A percentile compares a stretch with the other conserved stretches of the same genome.
phyloP scores from a whole-genome alignment of 2,329 filamentous ascomycete genomes.

The Metarhizium humberi region DNA sequence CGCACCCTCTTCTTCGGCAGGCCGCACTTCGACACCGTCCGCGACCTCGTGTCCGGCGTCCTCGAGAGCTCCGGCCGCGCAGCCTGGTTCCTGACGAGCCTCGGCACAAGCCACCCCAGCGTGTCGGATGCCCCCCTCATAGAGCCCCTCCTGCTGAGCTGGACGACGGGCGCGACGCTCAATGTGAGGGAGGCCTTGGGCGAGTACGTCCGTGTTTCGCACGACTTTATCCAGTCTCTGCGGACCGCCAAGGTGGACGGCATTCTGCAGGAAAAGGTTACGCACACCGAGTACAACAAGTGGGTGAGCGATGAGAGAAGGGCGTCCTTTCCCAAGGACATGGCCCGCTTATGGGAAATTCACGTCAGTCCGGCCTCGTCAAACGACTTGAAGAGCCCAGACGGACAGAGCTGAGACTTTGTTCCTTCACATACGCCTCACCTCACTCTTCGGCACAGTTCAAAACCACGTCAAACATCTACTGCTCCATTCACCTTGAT shows the following conservation, averaged over 20 bases:
- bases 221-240: conserved; percentile 46
- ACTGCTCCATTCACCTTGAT: background rate
- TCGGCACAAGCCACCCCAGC: conserved; percentile 50
- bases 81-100: conserved; percentile 45
- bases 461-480: background rate
- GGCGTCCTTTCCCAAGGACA: conserved; percentile 19
- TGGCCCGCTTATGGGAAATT: conserved; percentile 32
- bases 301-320: conserved; percentile 28
- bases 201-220: conserved; percentile 50
- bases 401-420: background rate
- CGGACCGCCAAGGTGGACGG: conserved; percentile 30
- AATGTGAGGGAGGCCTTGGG: conserved; percentile 44
- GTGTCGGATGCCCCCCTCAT: conserved; percentile 59
- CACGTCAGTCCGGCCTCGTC: conserved; percentile 25
- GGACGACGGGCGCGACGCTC: conserved; percentile 53
- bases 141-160: conserved; percentile 49
- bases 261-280: conserved; percentile 40
- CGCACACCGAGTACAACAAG: conserved; percentile 28
- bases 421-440: background rate
- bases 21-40: conserved; percentile 55
- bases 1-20: conserved; percentile 50
- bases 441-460: background rate
- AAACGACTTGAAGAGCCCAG: background rate
- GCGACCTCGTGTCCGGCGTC: conserved; percentile 40
- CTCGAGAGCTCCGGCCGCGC: conserved; percentile 28